Percentiles rank a stretch among this genome's conserved stretches.
These are phyloP conservation scores for Debaryomyces maramus DNA, from an alignment of 805 yeast species.

Conservation along the genomic window DNA sequence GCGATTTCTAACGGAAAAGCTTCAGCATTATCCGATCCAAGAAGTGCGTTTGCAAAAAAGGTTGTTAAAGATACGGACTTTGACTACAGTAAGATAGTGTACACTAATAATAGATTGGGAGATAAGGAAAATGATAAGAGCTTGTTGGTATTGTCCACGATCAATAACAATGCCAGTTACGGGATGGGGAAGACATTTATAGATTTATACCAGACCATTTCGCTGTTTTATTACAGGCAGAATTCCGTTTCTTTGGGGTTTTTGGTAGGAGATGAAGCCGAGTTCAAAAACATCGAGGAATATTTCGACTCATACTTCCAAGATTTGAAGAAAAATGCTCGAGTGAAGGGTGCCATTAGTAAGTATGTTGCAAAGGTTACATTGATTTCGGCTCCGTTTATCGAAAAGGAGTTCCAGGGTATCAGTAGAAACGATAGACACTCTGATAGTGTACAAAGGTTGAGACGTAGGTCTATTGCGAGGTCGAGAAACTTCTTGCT, in stretches of 20 bases:
- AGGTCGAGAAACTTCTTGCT: conserved; percentile 37
- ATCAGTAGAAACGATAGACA: conserved; percentile 24
- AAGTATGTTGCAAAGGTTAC: conserved; percentile 20
- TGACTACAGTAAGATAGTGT: conserved; percentile 9
- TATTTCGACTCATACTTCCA: conserved; percentile 16
- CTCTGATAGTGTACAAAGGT: conserved; percentile 28
- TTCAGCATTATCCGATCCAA: neutral
- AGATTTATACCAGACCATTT: conserved; percentile 33
- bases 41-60: neutral
- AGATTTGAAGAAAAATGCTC: neutral
- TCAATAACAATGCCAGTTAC: conserved; percentile 33
- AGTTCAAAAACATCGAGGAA: conserved; percentile 20
- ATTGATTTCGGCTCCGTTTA: conserved; percentile 33
- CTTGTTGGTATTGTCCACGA: conserved; percentile 20
- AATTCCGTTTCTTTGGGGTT: conserved; percentile 29
- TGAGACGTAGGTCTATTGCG: conserved; percentile 37
- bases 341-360: no score
- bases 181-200: conserved; percentile 33
- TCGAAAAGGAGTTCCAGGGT: conserved; percentile 23
- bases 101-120: conserved; percentile 3
- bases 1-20: neutral
- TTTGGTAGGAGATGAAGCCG: conserved; percentile 29
- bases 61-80: conserved; percentile 5
- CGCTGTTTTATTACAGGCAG: conserved; percentile 24
- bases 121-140: conserved; percentile 2